Evolutionary conservation across 805 yeast genomes (phyloP).

Genomic region (Cyberlindnera euphorbiae): DNA sequence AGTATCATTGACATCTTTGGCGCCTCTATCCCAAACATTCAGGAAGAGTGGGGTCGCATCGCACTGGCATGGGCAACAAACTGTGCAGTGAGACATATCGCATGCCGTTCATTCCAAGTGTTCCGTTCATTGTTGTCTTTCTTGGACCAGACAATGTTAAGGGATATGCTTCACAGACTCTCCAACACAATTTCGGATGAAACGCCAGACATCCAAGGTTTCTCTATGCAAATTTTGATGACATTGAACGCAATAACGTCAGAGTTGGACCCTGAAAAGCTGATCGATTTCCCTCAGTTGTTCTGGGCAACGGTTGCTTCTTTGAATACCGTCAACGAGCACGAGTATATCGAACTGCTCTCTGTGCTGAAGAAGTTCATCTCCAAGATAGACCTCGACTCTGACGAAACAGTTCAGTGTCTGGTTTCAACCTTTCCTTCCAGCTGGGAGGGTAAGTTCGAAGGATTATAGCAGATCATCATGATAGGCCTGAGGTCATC

Average conservation of each 20-base stretch:
- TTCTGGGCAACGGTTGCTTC: slow-evolving; percentile 97
- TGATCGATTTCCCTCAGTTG: slow-evolving; percentile 85
- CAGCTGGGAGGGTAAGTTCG: slow-evolving; percentile 92
- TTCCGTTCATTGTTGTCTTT: slow-evolving; percentile 80
- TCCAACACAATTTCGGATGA: slow-evolving; percentile 92
- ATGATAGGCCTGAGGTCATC: slow-evolving; percentile 82
- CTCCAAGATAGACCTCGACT: slow-evolving; percentile 79
- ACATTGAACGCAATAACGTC: slow-evolving; percentile 90
- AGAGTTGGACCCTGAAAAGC: slow-evolving; percentile 69
- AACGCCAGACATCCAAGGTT: slow-evolving; percentile 87
- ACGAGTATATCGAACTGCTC: slow-evolving; percentile 83
- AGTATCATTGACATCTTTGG: slow-evolving; percentile 55
- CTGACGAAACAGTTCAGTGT: slow-evolving; percentile 80
- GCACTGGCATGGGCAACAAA: slow-evolving; percentile 94
- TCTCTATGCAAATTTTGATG: slow-evolving; percentile 95
- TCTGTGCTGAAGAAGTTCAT: slow-evolving; percentile 79
- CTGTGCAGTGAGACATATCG: slow-evolving; percentile 94
- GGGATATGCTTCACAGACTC: slow-evolving; percentile 89
- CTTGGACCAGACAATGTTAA: slow-evolving; percentile 81
- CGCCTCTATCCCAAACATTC: slow-evolving; percentile 45
- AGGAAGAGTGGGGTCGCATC: slow-evolving; percentile 78
- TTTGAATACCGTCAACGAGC: slow-evolving; percentile 83
- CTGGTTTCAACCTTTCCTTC: slow-evolving; percentile 85
- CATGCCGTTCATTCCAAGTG: slow-evolving; percentile 92
- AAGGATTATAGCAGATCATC: slow-evolving; percentile 76